These are phyloP conservation scores for Amphicarpaea edgeworthii DNA, from an alignment of 306 rosid genomes.

Conservation along the genomic window DNA sequence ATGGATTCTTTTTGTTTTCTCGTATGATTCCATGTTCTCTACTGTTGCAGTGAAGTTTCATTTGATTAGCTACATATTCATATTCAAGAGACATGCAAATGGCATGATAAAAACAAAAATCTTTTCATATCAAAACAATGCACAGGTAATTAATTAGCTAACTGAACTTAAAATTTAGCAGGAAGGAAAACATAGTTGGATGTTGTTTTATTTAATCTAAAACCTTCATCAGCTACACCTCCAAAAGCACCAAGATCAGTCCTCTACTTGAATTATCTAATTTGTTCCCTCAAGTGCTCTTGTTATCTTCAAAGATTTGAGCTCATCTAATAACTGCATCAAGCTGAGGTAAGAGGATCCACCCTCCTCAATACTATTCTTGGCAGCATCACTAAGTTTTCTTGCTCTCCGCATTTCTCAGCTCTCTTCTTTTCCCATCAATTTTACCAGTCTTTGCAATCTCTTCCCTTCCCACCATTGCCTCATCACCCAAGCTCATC, in stretches of 20 bases:
- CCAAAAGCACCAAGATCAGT: background rate
- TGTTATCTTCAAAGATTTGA: constrained; percentile 43
- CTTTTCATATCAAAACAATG: background rate
- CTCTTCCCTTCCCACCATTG: too few relatives aligned
- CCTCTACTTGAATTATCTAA: background rate
- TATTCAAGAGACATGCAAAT: background rate
- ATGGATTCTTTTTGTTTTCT: too few relatives aligned
- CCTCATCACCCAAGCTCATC: too few relatives aligned
- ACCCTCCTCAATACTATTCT: constrained; percentile 35
- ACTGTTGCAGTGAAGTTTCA: too few relatives aligned
- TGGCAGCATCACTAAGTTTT: constrained; percentile 27
- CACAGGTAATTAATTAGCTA: background rate
- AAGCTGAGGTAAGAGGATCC: constrained; percentile 28
- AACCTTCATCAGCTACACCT: background rate
- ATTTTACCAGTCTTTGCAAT: too few relatives aligned
- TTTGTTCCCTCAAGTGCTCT: background rate
- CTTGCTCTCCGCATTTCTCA: too few relatives aligned
- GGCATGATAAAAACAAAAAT: background rate
- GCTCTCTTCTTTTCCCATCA: too few relatives aligned
- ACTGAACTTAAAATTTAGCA: background rate
- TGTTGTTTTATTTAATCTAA: background rate
- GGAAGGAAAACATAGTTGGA: background rate
- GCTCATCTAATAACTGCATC: constrained; percentile 38
- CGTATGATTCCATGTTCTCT: too few relatives aligned
- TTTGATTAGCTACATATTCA: too few relatives aligned